Evolutionary conservation across 345 rosid genomes (phyloP).

Genomic region (Arabidopsis arenosa): DNA sequence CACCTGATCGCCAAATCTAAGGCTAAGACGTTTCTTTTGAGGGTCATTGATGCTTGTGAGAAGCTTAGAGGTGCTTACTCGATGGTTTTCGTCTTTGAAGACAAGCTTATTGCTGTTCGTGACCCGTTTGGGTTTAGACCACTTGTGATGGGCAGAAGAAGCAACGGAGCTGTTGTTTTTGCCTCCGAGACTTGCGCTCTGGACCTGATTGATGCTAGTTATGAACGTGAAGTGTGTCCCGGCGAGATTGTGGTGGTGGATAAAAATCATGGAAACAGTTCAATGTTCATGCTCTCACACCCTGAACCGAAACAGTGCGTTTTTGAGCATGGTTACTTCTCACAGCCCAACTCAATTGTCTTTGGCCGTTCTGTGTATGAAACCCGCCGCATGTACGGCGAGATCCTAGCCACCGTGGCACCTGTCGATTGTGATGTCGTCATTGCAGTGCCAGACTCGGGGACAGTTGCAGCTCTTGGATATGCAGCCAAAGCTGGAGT

Average conservation of each 20-base stretch:
- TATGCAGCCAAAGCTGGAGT: conserved; percentile 79
- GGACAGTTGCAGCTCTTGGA: conserved; percentile 86
- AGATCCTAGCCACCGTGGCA: conserved; percentile 74
- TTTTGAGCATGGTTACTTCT: conserved; percentile 83
- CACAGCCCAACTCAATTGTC: conserved; percentile 75
- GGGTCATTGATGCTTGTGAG: conserved; percentile 90
- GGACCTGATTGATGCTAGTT: conserved; percentile 83
- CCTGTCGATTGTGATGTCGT: conserved; percentile 85
- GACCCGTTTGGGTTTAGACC: conserved; percentile 86
- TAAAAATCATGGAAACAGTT: conserved; percentile 62
- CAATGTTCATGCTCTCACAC: conserved; percentile 66
- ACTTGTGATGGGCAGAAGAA: conserved; percentile 85
- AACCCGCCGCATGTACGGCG: conserved; percentile 64
- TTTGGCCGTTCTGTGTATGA: conserved; percentile 80
- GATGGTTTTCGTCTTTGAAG: conserved; percentile 79
- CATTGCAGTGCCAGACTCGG: conserved; percentile 88
- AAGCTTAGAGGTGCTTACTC: conserved; percentile 81
- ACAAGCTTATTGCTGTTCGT: conserved; percentile 79
- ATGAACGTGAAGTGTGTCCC: conserved; percentile 84
- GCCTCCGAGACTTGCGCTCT: conserved; percentile 96
- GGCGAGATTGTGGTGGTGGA: conserved; percentile 87
- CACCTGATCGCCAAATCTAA: conserved; percentile 89
- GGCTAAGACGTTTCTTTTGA: conserved; percentile 71
- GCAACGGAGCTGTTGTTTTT: conserved; percentile 80
- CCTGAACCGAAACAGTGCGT: conserved; percentile 88